Evolutionary conservation across 176 grass and related monocot genomes (phyloP).

Genomic region (Rhynchospora breviuscula): DNA sequence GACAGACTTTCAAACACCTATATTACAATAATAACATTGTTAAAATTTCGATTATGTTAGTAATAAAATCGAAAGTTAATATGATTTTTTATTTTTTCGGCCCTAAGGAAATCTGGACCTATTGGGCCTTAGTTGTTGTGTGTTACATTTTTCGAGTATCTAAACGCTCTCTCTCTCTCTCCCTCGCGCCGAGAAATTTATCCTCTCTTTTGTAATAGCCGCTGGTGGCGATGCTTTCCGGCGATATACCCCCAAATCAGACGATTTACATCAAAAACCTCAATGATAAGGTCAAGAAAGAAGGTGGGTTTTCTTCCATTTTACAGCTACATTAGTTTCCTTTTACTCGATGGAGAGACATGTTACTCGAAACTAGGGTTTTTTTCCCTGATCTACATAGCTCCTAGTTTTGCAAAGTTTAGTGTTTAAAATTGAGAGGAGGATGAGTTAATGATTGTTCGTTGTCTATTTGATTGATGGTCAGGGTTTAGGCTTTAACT

Average conservation of each 20-base stretch:
- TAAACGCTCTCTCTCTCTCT: neutral
- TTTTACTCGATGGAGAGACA: neutral
- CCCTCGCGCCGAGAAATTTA: neutral
- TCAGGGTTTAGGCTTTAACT: constrained; percentile 15
- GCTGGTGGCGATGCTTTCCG: constrained; percentile 68
- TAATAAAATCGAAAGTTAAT: no score
- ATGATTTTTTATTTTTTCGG: no score
- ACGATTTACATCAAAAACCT: constrained; percentile 86
- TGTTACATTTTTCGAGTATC: neutral
- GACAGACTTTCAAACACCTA: no score
- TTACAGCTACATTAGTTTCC: neutral
- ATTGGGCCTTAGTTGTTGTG: neutral
- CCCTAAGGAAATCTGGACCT: neutral
- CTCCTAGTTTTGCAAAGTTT: neutral
- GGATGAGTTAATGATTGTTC: neutral
- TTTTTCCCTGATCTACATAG: neutral
- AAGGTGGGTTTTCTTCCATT: constrained; percentile 37
- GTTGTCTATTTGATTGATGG: neutral
- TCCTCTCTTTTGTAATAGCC: neutral
- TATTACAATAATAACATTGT: no score
- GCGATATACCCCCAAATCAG: constrained; percentile 91
- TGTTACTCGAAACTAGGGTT: constrained; percentile 28
- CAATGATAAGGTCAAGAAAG: constrained; percentile 98
- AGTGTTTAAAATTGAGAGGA: neutral
- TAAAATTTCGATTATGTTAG: no score